Evolutionary conservation across 495 filamentous ascomycete genomes (phyloP).

Genomic region (Aspergillus sparsus): DNA sequence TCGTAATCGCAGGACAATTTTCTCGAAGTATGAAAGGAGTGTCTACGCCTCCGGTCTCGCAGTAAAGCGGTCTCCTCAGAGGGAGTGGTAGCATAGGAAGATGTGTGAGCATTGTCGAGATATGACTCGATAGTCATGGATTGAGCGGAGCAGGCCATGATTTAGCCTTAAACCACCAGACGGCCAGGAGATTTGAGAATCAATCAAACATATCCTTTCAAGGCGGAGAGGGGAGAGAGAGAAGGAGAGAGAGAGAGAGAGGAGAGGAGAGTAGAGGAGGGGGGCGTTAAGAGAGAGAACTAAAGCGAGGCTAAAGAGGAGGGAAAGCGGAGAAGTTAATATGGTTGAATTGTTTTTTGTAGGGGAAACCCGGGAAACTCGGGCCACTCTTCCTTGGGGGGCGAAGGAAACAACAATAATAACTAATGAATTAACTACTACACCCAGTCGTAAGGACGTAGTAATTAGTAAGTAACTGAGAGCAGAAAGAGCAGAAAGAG

Average conservation of each 20-base stretch:
- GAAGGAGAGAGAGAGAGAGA: slow-evolving; percentile 2
- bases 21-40: slow-evolving; percentile 64
- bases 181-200: slow-evolving; percentile 5
- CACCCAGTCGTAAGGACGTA: too few relatives aligned
- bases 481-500: too few relatives aligned
- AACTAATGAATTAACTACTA: too few relatives aligned
- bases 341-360: too few relatives aligned
- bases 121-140: slow-evolving; percentile 50
- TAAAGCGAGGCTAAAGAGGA: background rate
- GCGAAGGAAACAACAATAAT: too few relatives aligned
- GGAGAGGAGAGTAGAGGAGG: slow-evolving; percentile 3
- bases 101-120: slow-evolving; percentile 34
- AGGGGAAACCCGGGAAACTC: too few relatives aligned
- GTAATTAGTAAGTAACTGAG: background rate
- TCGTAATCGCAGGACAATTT: slow-evolving; percentile 66
- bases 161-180: slow-evolving; percentile 8
- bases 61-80: slow-evolving; percentile 40
- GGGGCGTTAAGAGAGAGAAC: background rate
- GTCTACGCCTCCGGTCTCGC: slow-evolving; percentile 56
- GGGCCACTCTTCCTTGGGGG: too few relatives aligned
- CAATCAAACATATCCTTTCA: slow-evolving; percentile 17
- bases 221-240: slow-evolving; percentile 11
- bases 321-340: slow-evolving; percentile 6
- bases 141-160: slow-evolving; percentile 50
- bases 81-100: slow-evolving; percentile 34